These are phyloP conservation scores for Leccinum pellstonianum DNA, from an alignment of 768 basidiomycete species.

Conservation along the genomic window DNA sequence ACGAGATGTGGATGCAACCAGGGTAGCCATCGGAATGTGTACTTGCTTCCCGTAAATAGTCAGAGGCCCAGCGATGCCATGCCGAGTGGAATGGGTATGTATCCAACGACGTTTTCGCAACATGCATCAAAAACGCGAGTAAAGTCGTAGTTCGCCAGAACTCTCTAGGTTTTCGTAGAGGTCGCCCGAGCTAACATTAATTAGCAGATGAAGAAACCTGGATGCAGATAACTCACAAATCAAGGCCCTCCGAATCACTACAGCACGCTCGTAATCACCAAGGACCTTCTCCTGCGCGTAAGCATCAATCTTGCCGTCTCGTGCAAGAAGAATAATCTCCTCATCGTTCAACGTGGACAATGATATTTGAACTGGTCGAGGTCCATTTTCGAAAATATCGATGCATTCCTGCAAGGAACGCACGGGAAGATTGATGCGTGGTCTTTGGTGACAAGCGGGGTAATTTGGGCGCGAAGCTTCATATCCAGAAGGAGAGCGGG, in stretches of 20 bases:
- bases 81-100: slow-evolving; percentile 87
- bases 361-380: slow-evolving; percentile 55
- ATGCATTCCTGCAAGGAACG: slow-evolving; percentile 50
- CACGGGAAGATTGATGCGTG: slow-evolving; percentile 24
- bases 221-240: slow-evolving; percentile 61
- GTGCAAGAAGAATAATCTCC: slow-evolving; percentile 83
- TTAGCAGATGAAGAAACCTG: too few species aligned
- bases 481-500: slow-evolving; percentile 33
- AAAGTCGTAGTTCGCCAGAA: slow-evolving; percentile 86
- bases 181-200: too few species aligned
- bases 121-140: slow-evolving; percentile 92
- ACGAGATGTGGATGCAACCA: slow-evolving; percentile 95
- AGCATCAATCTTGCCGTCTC: slow-evolving; percentile 91
- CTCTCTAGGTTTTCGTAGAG: slow-evolving; percentile 55
- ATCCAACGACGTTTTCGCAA: slow-evolving; percentile 98
- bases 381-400: slow-evolving; percentile 74
- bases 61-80: slow-evolving; percentile 97
- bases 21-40: slow-evolving; percentile 98
- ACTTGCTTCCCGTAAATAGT: slow-evolving; percentile 81
- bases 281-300: slow-evolving; percentile 95
- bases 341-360: slow-evolving; percentile 79
- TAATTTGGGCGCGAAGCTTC: slow-evolving; percentile 32
- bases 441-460: slow-evolving; percentile 14
- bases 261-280: slow-evolving; percentile 83
- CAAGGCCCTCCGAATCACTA: slow-evolving; percentile 79